Base-by-base conservation (phyloP, 2,329 filamentous ascomycete genomes). In the Zymoseptoria brevis region DNA sequence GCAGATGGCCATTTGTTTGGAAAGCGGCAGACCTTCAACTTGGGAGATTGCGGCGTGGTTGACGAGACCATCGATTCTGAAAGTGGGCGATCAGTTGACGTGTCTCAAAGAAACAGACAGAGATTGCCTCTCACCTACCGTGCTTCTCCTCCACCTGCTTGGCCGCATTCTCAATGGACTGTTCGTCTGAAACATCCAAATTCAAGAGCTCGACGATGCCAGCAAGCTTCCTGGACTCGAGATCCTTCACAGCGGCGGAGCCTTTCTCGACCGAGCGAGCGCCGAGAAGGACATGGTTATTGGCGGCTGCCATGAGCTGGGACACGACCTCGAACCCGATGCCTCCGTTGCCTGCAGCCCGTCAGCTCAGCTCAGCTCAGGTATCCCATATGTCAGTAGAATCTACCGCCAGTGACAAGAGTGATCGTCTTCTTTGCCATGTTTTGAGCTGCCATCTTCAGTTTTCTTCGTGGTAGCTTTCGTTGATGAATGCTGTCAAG, bases 301-400 rank as follows among this genome's bases (percentile, higher is more conserved):
- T 75, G 11, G 64, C 62, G n/a, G 60, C 63, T 16, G 72, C 61
- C 6, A 77, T 71, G 3, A 75, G 71, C 26, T 73, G 68, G 56
- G 72, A 66, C 11, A 73, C 73, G 6, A 77, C 71, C 58, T 77
- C 77, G 58, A 75, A 74, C 30, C 79, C 79, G 35, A 81, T 78
- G 57, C 79, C 79, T 56, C 73, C 74, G 63, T 78, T 81, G 45
- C 62, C 66, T 62, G 50, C 6, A 50, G 1, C 8, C 7, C 13
- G 19, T 58, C 19, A 57, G 53, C 22, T n/a, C 22, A 57, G 53
- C 22, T n/a, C 22, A 7, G n/a, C 21, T 56, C 5, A 24, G 16
- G 35, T 26, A 30, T n/a, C 11, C 22, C 24, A 11, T 19, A 4
- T 22, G 16, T 8, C 4, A 8, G 30, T n/a, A 13, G n/a, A n/a